phyloP scores from a whole-genome alignment of 306 rosid species.

The Macrotyloma uniflorum region DNA sequence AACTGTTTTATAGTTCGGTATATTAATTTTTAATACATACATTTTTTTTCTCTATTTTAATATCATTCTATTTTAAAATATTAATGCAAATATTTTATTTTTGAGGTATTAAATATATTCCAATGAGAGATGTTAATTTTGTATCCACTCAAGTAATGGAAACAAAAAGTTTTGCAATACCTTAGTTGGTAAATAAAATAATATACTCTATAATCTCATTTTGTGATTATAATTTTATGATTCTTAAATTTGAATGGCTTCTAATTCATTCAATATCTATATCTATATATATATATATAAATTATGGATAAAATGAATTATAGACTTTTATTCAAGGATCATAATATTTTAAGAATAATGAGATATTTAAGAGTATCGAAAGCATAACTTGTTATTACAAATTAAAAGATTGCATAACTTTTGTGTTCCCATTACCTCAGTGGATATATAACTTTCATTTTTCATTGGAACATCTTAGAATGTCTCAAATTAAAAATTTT shows the following conservation, averaged over 20 bases:
- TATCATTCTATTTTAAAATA: constrained; percentile 46
- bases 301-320: too few relatives aligned
- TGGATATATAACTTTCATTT: constrained; percentile 62
- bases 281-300: too few relatives aligned
- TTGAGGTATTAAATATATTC: constrained; percentile 70
- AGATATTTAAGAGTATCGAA: background rate
- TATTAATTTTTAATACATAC: background rate
- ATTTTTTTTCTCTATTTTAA: background rate
- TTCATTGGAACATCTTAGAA: constrained; percentile 46
- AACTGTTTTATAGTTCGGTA: too few relatives aligned
- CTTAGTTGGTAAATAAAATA: constrained; percentile 71
- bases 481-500: too few relatives aligned
- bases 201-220: constrained; percentile 1
- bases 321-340: background rate
- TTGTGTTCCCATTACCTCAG: constrained; percentile 64
- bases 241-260: background rate
- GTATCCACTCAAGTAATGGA: constrained; percentile 74
- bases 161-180: constrained; percentile 67
- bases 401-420: constrained; percentile 75
- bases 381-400: constrained; percentile 67
- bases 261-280: too few relatives aligned
- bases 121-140: constrained; percentile 55
- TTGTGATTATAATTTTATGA: background rate
- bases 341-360: background rate
- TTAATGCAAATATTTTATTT: constrained; percentile 62